Percentiles rank a stretch among this genome's conserved stretches.
These are phyloP conservation scores for Laburnicola sp. DNA, from an alignment of 2,329 filamentous ascomycete species.

Conservation along the genomic window DNA sequence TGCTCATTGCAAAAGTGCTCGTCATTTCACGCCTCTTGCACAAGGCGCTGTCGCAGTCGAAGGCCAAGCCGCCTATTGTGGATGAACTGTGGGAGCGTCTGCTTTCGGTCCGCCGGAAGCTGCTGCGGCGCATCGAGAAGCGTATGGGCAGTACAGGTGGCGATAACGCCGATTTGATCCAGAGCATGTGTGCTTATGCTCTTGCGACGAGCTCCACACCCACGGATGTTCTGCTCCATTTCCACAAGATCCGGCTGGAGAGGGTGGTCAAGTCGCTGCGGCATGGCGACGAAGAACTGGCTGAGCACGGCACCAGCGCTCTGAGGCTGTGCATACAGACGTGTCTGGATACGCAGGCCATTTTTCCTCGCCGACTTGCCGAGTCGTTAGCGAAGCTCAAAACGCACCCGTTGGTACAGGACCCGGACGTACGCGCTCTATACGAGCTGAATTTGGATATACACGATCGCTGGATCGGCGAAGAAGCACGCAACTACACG, in stretches of 20 bases:
- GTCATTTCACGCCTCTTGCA: conserved; percentile 75
- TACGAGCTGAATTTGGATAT: conserved; percentile 77
- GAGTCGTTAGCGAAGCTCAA: conserved; percentile 72
- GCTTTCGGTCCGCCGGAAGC: conserved; percentile 62
- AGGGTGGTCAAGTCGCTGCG: conserved; percentile 68
- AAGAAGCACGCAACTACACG: conserved; percentile 81
- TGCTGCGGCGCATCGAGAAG: conserved; percentile 67
- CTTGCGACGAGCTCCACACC: conserved; percentile 79
- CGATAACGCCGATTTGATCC: conserved; percentile 60
- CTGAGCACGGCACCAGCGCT: conserved; percentile 62
- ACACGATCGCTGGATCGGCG: conserved; percentile 76
- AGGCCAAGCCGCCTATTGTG: conserved; percentile 56
- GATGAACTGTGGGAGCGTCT: conserved; percentile 68
- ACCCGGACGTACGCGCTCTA: conserved; percentile 65
- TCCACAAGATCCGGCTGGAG: conserved; percentile 71
- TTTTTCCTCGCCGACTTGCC: conserved; percentile 73
- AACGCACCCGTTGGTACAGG: conserved; percentile 70
- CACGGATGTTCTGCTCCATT: conserved; percentile 76
- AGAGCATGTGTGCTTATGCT: conserved; percentile 79
- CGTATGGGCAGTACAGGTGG: conserved; percentile 44
- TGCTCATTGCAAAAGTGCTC: conserved; percentile 65
- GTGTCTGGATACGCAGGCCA: conserved; percentile 72
- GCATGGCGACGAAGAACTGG: conserved; percentile 48
- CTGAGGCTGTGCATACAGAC: conserved; percentile 76
- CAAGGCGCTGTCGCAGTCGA: conserved; percentile 67